Percentiles rank a stretch among this genome's conserved stretches.
Conservation (phyloP, 2,329 filamentous ascomycete genomes). For the Podosphaera fusca region DNA sequence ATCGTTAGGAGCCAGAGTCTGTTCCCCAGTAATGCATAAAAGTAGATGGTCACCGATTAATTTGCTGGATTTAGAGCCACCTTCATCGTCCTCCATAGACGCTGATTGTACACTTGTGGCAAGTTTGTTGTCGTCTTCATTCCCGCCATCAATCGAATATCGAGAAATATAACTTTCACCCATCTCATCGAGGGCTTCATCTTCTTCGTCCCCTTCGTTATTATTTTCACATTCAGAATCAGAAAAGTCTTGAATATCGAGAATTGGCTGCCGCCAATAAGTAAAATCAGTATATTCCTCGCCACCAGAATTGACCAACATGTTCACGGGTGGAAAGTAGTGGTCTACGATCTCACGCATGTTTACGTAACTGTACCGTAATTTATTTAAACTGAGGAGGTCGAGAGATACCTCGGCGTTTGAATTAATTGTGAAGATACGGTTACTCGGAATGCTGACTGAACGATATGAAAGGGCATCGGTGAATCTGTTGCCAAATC, state of each 20-base stretch:
- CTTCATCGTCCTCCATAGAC: slow-evolving; percentile 11
- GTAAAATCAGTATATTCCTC: slow-evolving; percentile 95
- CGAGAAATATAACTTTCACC: slow-evolving; percentile 18
- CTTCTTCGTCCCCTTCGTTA: slow-evolving; percentile 29
- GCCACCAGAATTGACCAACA: slow-evolving; percentile 68
- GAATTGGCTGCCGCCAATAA: slow-evolving; percentile 73
- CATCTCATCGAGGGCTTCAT: slow-evolving; percentile 23
- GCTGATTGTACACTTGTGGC: slow-evolving; percentile 12
- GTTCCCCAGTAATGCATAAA: too few species aligned
- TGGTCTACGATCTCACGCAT: slow-evolving; percentile 97
- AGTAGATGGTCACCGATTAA: too few species aligned
- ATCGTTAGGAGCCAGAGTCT: too few species aligned
- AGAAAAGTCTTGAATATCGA: slow-evolving; percentile 74
- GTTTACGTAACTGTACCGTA: slow-evolving; percentile 89
- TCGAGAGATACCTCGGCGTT: slow-evolving; percentile 90
- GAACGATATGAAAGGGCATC: slow-evolving; percentile 91
- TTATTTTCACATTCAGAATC: slow-evolving; percentile 48
- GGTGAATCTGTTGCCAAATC: slow-evolving; percentile 88
- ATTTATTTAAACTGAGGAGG: slow-evolving; percentile 71
- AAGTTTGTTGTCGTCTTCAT: slow-evolving; percentile 17
- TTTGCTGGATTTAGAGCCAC: too few species aligned
- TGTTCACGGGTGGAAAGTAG: slow-evolving; percentile 82
- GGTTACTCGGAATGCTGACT: slow-evolving; percentile 78
- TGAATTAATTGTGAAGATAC: slow-evolving; percentile 97
- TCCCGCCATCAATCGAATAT: slow-evolving; percentile 25